A percentile compares a stretch with the other conserved stretches of the same genome.
These are phyloP conservation scores for Tetracentron sinense DNA, from an alignment of 164 flowering plant genomes.

Conservation along the genomic window DNA sequence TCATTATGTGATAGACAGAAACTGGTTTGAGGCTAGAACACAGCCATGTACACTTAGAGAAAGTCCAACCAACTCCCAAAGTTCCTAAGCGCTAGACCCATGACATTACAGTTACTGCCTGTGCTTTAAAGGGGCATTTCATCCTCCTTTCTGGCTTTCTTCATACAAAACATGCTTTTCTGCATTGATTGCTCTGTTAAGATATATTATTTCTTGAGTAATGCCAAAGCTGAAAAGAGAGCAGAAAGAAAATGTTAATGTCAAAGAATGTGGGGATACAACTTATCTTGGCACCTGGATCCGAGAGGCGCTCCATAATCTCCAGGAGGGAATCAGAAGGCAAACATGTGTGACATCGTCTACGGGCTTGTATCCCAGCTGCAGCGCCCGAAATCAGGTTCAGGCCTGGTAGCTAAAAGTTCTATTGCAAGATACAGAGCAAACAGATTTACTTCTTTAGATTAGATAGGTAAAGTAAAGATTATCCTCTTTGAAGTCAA, in stretches of 20 bases:
- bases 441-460: neutral
- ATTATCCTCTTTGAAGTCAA: too few relatives aligned
- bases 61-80: too few relatives aligned
- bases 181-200: conserved; percentile 10
- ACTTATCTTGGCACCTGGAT: conserved; percentile 38
- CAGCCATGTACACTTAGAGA: too few relatives aligned
- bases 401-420: neutral
- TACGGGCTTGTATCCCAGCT: conserved; percentile 47
- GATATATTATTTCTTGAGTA: conserved; percentile 19
- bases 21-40: neutral
- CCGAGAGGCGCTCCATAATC: conserved; percentile 57
- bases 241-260: neutral
- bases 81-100: too few relatives aligned
- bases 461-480: too few relatives aligned
- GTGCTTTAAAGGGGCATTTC: too few relatives aligned
- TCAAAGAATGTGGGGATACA: neutral
- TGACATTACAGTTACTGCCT: too few relatives aligned
- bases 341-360: conserved; percentile 53
- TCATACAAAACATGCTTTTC: neutral
- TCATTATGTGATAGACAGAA: too few relatives aligned
- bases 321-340: conserved; percentile 52
- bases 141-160: too few relatives aligned
- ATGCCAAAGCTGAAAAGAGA: conserved; percentile 40
- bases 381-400: conserved; percentile 42
- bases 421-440: neutral